These are phyloP conservation scores for Aspergillus tanneri DNA, from an alignment of 2,329 filamentous ascomycete genomes.

Conservation along the genomic window DNA sequence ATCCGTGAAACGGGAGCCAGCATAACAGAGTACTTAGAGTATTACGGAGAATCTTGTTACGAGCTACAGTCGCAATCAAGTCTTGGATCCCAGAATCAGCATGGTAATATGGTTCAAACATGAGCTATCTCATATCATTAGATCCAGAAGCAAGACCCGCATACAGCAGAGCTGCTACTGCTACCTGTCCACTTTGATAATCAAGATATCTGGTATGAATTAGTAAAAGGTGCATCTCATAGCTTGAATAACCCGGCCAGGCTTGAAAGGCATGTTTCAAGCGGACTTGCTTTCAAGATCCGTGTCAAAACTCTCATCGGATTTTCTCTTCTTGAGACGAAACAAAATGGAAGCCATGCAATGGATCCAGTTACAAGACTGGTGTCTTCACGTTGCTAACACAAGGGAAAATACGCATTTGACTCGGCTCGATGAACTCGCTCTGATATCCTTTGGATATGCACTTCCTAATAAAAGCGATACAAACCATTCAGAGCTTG, in stretches of 20 bases:
- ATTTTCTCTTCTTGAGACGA: slow-evolving; percentile 29
- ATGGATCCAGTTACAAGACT: slow-evolving; percentile 32
- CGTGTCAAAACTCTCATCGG: slow-evolving; percentile 22
- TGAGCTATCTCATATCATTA: slow-evolving; percentile 41
- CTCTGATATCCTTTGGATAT: slow-evolving; percentile 19
- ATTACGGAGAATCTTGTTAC: slow-evolving; percentile 43
- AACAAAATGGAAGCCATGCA: slow-evolving; percentile 26
- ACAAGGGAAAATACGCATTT: not conserved
- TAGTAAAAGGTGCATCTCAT: slow-evolving; percentile 28
- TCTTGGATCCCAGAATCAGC: slow-evolving; percentile 21
- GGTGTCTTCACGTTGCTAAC: slow-evolving; percentile 11
- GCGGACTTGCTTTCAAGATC: slow-evolving; percentile 21
- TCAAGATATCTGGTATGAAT: slow-evolving; percentile 48
- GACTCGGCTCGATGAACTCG: slow-evolving; percentile 12
- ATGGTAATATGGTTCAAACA: slow-evolving; percentile 33
- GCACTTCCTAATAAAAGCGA: slow-evolving; percentile 3
- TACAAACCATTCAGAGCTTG: slow-evolving; percentile 13
- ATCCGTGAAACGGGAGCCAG: slow-evolving; percentile 40
- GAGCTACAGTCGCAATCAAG: slow-evolving; percentile 17
- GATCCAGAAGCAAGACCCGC: slow-evolving; percentile 33
- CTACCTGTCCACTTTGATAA: slow-evolving; percentile 48
- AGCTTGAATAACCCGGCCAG: slow-evolving; percentile 18
- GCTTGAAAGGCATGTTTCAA: slow-evolving; percentile 19
- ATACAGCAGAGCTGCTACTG: slow-evolving; percentile 38
- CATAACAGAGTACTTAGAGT: slow-evolving; percentile 41